Percentiles rank a stretch among this genome's conserved stretches.
These are phyloP conservation scores for Colletotrichum tropicale DNA, from an alignment of 2,329 filamentous ascomycete genomes.

Conservation along the genomic window DNA sequence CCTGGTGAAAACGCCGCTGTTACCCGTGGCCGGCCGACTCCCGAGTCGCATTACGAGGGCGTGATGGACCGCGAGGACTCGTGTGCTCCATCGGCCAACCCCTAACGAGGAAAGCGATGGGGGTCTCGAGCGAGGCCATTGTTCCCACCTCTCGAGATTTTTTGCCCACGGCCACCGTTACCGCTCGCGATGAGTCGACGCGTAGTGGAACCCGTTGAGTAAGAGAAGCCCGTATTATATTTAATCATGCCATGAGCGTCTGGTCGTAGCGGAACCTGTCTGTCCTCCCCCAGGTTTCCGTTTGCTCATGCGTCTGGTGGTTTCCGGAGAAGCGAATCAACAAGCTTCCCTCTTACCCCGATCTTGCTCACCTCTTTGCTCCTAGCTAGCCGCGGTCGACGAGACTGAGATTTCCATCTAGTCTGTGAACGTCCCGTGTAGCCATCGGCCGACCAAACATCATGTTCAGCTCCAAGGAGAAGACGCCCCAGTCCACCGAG, in stretches of 20 bases:
- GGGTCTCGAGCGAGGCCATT: conserved; percentile 9
- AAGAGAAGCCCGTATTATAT: conserved; percentile 11
- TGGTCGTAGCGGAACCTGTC: background rate
- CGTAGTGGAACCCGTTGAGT: conserved; percentile 14
- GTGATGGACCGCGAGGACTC: background rate
- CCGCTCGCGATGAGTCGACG: conserved; percentile 18
- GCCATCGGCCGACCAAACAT: background rate
- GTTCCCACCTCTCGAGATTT: conserved; percentile 14
- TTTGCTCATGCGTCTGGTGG: conserved; percentile 12
- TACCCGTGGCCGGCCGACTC: conserved; percentile 16
- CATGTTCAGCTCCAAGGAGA: conserved; percentile 20
- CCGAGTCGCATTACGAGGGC: conserved; percentile 5
- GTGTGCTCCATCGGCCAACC: conserved; percentile 13
- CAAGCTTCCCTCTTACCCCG: background rate
- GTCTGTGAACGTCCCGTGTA: background rate
- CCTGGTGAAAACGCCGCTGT: conserved; percentile 1
- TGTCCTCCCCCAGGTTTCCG: background rate
- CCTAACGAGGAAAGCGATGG: conserved; percentile 1
- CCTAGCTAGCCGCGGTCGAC: conserved; percentile 2
- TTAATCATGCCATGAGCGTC: conserved; percentile 14
- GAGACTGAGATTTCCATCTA: background rate
- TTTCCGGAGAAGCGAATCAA: conserved; percentile 15
- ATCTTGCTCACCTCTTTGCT: background rate
- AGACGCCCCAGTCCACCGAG: conserved; percentile 10
- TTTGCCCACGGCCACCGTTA: conserved; percentile 6